A percentile compares a stretch with the other conserved stretches of the same genome.
Evolutionary conservation across 768 basidiomycete genomes (phyloP).

Genomic region (Nevesoporus exiguus): DNA sequence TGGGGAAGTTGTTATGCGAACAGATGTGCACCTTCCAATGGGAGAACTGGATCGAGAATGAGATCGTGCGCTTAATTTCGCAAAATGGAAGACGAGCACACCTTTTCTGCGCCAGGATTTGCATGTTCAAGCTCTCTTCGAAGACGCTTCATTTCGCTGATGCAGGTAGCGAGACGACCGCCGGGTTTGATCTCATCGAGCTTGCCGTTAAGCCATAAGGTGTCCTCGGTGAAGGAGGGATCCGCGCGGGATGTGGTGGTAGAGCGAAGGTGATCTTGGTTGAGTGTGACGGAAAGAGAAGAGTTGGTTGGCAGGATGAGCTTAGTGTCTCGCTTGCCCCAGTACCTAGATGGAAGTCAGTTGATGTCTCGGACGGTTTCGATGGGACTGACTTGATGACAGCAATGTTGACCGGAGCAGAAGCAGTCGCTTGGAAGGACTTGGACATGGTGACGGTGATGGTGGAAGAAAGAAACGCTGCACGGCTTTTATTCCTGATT

Average conservation of each 20-base stretch:
- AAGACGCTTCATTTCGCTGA: slow-evolving; percentile 78
- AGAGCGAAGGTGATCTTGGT: slow-evolving; percentile 91
- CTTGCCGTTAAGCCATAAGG: slow-evolving; percentile 92
- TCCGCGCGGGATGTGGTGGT: slow-evolving; percentile 92
- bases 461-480: slow-evolving; percentile 5
- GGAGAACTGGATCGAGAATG: slow-evolving; percentile 14
- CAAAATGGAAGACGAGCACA: slow-evolving; percentile 25
- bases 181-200: slow-evolving; percentile 85
- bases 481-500: neutral
- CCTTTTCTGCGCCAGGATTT: slow-evolving; percentile 62
- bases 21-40: slow-evolving; percentile 76
- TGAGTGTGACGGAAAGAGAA: slow-evolving; percentile 95
- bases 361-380: neutral
- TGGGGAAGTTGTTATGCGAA: slow-evolving; percentile 98
- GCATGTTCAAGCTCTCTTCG: slow-evolving; percentile 73
- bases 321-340: slow-evolving; percentile 96
- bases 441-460: slow-evolving; percentile 45
- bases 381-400: slow-evolving; percentile 76
- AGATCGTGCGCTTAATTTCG: neutral
- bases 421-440: slow-evolving; percentile 76
- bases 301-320: slow-evolving; percentile 97
- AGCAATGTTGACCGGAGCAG: slow-evolving; percentile 97
- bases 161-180: slow-evolving; percentile 80
- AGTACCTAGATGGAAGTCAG: slow-evolving; percentile 62
- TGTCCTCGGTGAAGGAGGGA: slow-evolving; percentile 66